These are phyloP conservation scores for Clathrus columnatus DNA, from an alignment of 768 basidiomycete species.

Conservation along the genomic window DNA sequence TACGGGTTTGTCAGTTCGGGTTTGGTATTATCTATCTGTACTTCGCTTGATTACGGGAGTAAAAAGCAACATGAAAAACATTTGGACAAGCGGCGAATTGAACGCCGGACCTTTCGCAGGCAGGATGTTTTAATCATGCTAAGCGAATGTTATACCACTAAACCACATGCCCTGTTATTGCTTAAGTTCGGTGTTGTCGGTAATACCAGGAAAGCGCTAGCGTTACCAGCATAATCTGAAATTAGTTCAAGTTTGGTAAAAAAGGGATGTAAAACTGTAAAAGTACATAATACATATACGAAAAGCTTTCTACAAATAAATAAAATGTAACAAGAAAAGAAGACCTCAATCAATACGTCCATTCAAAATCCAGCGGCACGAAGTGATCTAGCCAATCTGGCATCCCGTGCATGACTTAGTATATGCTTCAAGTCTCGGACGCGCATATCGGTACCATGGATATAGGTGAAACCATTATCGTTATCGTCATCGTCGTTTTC, in stretches of 20 bases:
- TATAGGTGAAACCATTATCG: constrained; percentile 7
- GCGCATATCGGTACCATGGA: constrained; percentile 10
- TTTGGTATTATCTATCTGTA: too few species aligned
- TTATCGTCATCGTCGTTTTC: neutral
- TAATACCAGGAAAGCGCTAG: too few species aligned
- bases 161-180: neutral
- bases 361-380: constrained; percentile 8
- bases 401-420: constrained; percentile 6
- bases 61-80: too few species aligned
- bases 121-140: neutral
- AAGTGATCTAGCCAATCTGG: constrained; percentile 6
- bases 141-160: constrained; percentile 5
- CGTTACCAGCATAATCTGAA: too few species aligned
- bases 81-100: constrained; percentile 2
- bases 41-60: too few species aligned
- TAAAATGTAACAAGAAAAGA: too few species aligned
- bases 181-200: neutral
- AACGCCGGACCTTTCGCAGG: constrained; percentile 4
- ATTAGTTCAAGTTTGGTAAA: too few species aligned
- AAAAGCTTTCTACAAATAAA: too few species aligned
- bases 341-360: neutral
- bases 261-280: too few species aligned
- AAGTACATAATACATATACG: neutral
- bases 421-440: constrained; percentile 8
- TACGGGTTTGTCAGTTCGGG: too few species aligned